A percentile compares a stretch with the other conserved stretches of the same genome.
Evolutionary conservation across 2,329 filamentous ascomycete genomes (phyloP).

Genomic region (Fusarium siculi): DNA sequence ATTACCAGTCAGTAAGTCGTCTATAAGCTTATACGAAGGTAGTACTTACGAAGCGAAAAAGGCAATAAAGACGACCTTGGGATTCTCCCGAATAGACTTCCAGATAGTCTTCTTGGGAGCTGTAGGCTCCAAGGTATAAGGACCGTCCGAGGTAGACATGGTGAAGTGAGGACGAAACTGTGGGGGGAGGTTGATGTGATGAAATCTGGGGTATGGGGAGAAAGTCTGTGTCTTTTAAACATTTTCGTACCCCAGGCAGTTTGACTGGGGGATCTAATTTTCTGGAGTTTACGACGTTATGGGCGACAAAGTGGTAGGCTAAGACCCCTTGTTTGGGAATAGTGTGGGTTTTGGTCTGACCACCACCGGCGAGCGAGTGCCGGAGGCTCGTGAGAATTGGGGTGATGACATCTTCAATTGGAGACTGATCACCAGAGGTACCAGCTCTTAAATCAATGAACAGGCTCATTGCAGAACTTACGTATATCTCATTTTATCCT

Average conservation of each 20-base stretch:
- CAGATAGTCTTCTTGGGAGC: conserved; percentile 22
- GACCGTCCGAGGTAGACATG: conserved; percentile 19
- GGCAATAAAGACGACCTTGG: conserved; percentile 41
- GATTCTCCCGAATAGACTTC: conserved; percentile 23
- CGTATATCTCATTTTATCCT: fast-evolving
- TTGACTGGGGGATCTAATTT: neutral
- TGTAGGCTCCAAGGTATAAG: conserved; percentile 12
- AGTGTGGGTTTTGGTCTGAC: neutral
- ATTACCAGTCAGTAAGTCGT: neutral
- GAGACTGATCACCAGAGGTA: neutral
- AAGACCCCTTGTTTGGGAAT: conserved; percentile 6
- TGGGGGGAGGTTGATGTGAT: conserved; percentile 13
- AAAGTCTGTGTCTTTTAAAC: conserved; percentile 18
- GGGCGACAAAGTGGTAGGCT: conserved; percentile 2
- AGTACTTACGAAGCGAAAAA: conserved; percentile 41
- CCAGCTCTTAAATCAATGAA: neutral
- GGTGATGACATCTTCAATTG: neutral
- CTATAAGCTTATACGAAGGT: no score
- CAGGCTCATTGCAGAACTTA: neutral
- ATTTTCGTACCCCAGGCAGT: conserved; percentile 2
- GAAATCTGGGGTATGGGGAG: conserved; percentile 26
- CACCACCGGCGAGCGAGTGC: conserved; percentile 1
- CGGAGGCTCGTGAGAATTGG: neutral
- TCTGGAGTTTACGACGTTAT: conserved; percentile 12
- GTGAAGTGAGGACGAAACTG: neutral